phyloP scores from a whole-genome alignment of 192 early-diverging fungal species.

The Coemansia sp. region DNA sequence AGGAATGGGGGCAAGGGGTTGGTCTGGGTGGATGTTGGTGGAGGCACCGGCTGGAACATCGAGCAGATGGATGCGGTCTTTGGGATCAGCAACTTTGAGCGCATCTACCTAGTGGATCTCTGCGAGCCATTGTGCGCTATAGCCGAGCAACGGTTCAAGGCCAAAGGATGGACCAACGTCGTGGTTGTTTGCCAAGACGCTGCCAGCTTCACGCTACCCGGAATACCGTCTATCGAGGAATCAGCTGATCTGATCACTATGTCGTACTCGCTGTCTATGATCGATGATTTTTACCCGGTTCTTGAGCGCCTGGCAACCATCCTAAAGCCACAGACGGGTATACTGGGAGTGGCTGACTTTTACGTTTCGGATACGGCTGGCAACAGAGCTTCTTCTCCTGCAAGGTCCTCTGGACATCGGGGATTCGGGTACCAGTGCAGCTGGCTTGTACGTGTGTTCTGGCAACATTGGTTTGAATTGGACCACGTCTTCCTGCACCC shows the following conservation, averaged over 20 bases:
- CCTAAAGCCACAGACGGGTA: constrained; percentile 60
- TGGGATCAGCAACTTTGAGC: constrained; percentile 73
- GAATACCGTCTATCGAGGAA: constrained; percentile 50
- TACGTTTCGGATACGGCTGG: constrained; percentile 59
- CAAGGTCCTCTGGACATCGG: too few relatives aligned
- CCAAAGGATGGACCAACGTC: constrained; percentile 79
- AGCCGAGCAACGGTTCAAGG: constrained; percentile 71
- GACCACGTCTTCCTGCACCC: constrained; percentile 82
- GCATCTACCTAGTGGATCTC: constrained; percentile 80
- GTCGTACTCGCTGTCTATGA: constrained; percentile 91
- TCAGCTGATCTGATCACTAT: constrained; percentile 78
- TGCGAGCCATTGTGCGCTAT: constrained; percentile 79
- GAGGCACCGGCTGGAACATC: constrained; percentile 74
- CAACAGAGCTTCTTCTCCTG: too few relatives aligned
- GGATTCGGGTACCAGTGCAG: constrained; percentile 67
- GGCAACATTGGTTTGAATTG: constrained; percentile 84
- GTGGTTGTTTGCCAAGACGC: constrained; percentile 80
- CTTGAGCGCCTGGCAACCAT: constrained; percentile 67
- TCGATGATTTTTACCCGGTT: constrained; percentile 68
- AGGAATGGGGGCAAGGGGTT: constrained; percentile 10
- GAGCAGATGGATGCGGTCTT: constrained; percentile 74
- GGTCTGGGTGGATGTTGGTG: constrained; percentile 67
- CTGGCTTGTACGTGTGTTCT: constrained; percentile 83
- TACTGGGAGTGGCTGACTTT: constrained; percentile 81
- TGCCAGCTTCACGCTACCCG: constrained; percentile 64